These are phyloP conservation scores for Saccharomycopsis sp. DNA, from an alignment of 805 yeast genomes.

Conservation along the genomic window DNA sequence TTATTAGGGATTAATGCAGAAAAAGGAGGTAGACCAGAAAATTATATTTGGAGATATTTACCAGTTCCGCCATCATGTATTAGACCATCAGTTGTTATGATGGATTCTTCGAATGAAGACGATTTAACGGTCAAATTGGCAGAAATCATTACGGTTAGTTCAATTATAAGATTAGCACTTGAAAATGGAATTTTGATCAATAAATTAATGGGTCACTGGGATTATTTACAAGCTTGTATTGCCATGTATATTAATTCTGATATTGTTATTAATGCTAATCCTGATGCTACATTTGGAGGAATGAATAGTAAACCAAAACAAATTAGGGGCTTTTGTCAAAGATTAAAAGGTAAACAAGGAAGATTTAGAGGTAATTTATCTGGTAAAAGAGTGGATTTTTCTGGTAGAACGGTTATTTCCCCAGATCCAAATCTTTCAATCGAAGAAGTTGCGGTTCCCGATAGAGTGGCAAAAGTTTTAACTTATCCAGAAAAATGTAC, in stretches of 20 bases:
- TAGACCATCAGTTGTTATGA: conserved; percentile 92
- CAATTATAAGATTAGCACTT: conserved; percentile 86
- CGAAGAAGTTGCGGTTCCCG: conserved; percentile 98
- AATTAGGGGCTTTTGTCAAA: conserved; percentile 92
- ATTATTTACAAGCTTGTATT: conserved; percentile 84
- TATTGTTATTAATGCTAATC: conserved; percentile 51
- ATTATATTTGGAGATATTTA: conserved; percentile 91
- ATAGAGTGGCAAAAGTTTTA: conserved; percentile 86
- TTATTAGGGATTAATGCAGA: conserved; percentile 82
- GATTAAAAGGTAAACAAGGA: conserved; percentile 97
- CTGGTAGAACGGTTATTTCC: conserved; percentile 96
- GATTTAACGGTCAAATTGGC: conserved; percentile 93
- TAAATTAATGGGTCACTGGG: conserved; percentile 98
- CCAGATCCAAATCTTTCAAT: conserved; percentile 94
- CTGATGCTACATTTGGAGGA: conserved; percentile 46
- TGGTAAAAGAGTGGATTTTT: conserved; percentile 97
- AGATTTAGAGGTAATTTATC: conserved; percentile 96
- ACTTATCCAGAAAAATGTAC: conserved; percentile 96
- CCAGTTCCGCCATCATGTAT: conserved; percentile 99
- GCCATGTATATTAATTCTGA: conserved; percentile 98
- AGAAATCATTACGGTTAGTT: conserved; percentile 95
- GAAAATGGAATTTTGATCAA: conserved; percentile 91
- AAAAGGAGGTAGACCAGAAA: conserved; percentile 88
- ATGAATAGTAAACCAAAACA: conserved; percentile 63
- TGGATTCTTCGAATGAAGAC: conserved; percentile 88